A percentile compares a stretch with the other conserved stretches of the same genome.
Evolutionary conservation across 1,139 yeast species (phyloP).

Genomic region (Diutina neorugosa): DNA sequence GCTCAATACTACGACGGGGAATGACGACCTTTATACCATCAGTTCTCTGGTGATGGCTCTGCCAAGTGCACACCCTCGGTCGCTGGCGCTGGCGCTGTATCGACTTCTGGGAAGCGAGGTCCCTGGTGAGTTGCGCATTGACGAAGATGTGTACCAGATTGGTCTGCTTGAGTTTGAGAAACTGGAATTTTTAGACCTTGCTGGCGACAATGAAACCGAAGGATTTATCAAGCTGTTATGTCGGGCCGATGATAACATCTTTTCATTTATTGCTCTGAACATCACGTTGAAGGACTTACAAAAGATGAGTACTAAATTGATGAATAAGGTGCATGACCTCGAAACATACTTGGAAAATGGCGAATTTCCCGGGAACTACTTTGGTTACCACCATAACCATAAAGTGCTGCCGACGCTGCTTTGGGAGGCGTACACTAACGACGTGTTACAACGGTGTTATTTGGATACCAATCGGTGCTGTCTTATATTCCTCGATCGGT

Average conservation of each 20-base stretch:
- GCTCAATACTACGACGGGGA: not conserved
- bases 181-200: conserved; percentile 32
- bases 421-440: conserved; percentile 26
- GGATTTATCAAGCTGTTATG: conserved; percentile 40
- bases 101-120: not conserved
- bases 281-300: conserved; percentile 36
- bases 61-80: not conserved
- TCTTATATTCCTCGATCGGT: conserved; percentile 16
- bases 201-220: conserved; percentile 35
- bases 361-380: conserved; percentile 29
- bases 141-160: conserved; percentile 32
- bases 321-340: conserved; percentile 22
- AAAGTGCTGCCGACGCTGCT: conserved; percentile 4
- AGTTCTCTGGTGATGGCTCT: not conserved
- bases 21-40: not conserved
- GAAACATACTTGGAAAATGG: conserved; percentile 23
- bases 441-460: conserved; percentile 19
- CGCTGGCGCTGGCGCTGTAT: not conserved
- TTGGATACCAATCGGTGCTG: conserved; percentile 23
- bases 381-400: conserved; percentile 10
- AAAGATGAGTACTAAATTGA: conserved; percentile 30
- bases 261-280: conserved; percentile 33
- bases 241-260: conserved; percentile 31
- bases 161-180: conserved; percentile 47
- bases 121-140: conserved; percentile 9